Percentiles rank a stretch among this genome's conserved stretches.
phyloP scores from a whole-genome alignment of 1,139 yeast genomes.

The Hansenula sp. region DNA sequence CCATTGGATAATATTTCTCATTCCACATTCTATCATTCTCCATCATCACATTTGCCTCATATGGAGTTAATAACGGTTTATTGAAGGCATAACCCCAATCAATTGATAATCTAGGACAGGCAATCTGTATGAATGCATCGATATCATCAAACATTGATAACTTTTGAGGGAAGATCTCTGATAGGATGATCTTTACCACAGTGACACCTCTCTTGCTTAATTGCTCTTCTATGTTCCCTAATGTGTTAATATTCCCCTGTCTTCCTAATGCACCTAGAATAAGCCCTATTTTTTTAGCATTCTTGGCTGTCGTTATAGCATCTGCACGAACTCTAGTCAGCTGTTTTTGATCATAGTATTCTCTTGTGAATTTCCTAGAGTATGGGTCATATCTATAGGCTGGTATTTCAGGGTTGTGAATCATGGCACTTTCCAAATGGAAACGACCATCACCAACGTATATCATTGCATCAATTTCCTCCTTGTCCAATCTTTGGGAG shows the following conservation, averaged over 20 bases:
- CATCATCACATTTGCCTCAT: conserved; percentile 91
- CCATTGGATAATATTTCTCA: conserved; percentile 83
- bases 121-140: conserved; percentile 95
- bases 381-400: conserved; percentile 96
- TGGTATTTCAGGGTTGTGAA: conserved; percentile 88
- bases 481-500: conserved; percentile 68
- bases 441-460: conserved; percentile 96
- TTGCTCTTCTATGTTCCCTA: conserved; percentile 56
- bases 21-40: conserved; percentile 69
- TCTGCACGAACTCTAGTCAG: conserved; percentile 68
- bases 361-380: conserved; percentile 84
- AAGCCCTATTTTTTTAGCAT: conserved; percentile 71
- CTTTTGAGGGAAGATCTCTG: conserved; percentile 93
- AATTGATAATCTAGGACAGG: conserved; percentile 92
- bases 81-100: conserved; percentile 99
- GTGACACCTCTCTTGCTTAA: conserved; percentile 53
- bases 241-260: conserved; percentile 85
- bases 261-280: conserved; percentile 95
- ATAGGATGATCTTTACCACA: conserved; percentile 77
- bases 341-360: conserved; percentile 82
- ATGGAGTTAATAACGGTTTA: conserved; percentile 89
- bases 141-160: conserved; percentile 91
- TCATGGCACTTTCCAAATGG: conserved; percentile 95
- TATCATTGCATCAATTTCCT: conserved; percentile 71
- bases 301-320: conserved; percentile 61